Conservation (phyloP, 2,329 filamentous ascomycete species). For the Didymella glomerata region DNA sequence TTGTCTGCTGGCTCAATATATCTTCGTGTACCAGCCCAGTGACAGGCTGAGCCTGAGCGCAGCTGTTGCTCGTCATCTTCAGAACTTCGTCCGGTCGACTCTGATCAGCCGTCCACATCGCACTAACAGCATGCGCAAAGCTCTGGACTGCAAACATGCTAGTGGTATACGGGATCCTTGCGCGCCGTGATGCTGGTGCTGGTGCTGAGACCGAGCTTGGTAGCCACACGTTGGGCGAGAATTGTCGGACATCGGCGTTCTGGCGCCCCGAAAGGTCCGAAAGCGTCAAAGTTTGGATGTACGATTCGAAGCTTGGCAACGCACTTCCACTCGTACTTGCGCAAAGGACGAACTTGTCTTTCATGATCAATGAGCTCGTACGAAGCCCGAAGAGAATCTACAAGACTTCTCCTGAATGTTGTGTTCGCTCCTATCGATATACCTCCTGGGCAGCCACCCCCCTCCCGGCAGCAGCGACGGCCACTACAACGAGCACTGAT, state of each 20-base stretch:
- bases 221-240: neutral
- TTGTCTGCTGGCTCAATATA: neutral
- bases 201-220: neutral
- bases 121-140: neutral
- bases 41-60: neutral
- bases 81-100: conserved; percentile 2
- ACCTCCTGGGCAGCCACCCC: neutral
- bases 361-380: neutral
- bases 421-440: neutral
- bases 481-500: neutral
- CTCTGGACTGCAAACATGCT: neutral
- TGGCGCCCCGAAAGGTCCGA: neutral
- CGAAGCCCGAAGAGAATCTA: neutral
- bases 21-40: neutral
- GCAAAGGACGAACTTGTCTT: neutral
- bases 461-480: too few species aligned
- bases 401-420: neutral
- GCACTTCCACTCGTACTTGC: neutral
- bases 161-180: neutral
- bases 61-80: neutral
- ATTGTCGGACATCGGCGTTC: conserved; percentile 1
- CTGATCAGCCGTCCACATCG: neutral
- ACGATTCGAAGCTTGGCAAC: neutral
- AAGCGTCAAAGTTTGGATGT: neutral
- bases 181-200: neutral